A percentile compares a stretch with the other conserved stretches of the same genome.
Evolutionary conservation across 129 eudicot species (phyloP).

Genomic region (Heracleum sosnowskyi): DNA sequence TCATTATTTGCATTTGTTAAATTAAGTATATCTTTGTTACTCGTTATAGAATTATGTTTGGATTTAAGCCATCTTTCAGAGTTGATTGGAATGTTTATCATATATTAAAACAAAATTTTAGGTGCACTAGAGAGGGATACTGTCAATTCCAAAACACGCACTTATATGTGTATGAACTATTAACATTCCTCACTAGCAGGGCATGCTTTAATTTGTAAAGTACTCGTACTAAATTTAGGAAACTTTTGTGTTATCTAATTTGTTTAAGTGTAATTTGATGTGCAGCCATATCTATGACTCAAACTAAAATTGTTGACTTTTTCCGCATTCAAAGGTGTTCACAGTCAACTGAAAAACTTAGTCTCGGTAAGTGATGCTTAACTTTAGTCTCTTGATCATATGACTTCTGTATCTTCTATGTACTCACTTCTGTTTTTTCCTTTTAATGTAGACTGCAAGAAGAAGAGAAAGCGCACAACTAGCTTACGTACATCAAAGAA

Average conservation of each 20-base stretch:
- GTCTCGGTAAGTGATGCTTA: constrained; percentile 32
- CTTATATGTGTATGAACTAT: background rate
- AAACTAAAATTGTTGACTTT: constrained; percentile 89
- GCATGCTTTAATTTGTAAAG: background rate
- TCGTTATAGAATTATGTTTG: background rate
- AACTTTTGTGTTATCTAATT: background rate
- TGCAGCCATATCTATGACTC: constrained; percentile 74
- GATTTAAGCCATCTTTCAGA: background rate
- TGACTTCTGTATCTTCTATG: background rate
- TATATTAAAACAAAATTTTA: background rate
- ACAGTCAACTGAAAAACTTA: constrained; percentile 20
- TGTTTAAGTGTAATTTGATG: background rate
- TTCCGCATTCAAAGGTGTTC: constrained; percentile 80
- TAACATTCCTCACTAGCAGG: background rate
- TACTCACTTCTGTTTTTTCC: background rate
- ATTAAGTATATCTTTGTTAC: background rate
- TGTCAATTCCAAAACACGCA: background rate
- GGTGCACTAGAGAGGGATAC: background rate
- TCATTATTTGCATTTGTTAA: background rate
- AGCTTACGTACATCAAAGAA: constrained; percentile 49
- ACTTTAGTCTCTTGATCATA: background rate
- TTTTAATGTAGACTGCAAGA: constrained; percentile 24
- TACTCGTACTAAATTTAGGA: background rate
- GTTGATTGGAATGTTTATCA: background rate
- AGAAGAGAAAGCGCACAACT: constrained; percentile 53